Evolutionary conservation across 1,139 yeast genomes (phyloP).

Genomic region (Eremothecium gossypii): DNA sequence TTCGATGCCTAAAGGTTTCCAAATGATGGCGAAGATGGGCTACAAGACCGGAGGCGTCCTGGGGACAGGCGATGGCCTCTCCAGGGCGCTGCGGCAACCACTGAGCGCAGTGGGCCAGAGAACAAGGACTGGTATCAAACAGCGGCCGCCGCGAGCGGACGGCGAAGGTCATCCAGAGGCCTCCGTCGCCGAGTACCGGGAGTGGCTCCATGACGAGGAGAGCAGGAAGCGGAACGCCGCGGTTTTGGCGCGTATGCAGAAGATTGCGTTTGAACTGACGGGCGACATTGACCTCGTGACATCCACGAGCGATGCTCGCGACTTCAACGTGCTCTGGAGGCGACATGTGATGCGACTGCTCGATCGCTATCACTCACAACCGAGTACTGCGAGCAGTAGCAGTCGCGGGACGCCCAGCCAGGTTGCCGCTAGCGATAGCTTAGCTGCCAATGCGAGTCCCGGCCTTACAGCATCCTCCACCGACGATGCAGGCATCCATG

Average conservation of each 20-base stretch:
- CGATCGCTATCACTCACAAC: background rate
- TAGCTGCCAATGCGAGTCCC: background rate
- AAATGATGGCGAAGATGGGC: constrained; percentile 52
- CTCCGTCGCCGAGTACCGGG: constrained; percentile 16
- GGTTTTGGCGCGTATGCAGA: constrained; percentile 24
- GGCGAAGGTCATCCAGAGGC: constrained; percentile 6
- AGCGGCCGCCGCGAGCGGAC: constrained; percentile 6
- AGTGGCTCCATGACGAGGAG: constrained; percentile 16
- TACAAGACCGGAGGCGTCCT: constrained; percentile 38
- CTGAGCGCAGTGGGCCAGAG: constrained; percentile 21
- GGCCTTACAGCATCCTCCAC: background rate
- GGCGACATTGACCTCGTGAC: constrained; percentile 24
- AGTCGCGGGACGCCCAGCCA: background rate
- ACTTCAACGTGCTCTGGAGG: constrained; percentile 32
- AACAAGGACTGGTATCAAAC: constrained; percentile 14
- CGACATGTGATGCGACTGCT: constrained; percentile 19
- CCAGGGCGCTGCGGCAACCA: constrained; percentile 18
- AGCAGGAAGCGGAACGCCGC: constrained; percentile 12
- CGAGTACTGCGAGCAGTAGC: background rate
- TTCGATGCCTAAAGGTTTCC: constrained; percentile 35
- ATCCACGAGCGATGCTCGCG: constrained; percentile 22
- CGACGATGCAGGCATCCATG: constrained; percentile 7
- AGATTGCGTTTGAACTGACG: constrained; percentile 27
- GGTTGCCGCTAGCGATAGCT: background rate
- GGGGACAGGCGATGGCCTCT: constrained; percentile 28